Base-by-base conservation (phyloP, 495 filamentous ascomycete species). In the Penicillium pancosmium region DNA sequence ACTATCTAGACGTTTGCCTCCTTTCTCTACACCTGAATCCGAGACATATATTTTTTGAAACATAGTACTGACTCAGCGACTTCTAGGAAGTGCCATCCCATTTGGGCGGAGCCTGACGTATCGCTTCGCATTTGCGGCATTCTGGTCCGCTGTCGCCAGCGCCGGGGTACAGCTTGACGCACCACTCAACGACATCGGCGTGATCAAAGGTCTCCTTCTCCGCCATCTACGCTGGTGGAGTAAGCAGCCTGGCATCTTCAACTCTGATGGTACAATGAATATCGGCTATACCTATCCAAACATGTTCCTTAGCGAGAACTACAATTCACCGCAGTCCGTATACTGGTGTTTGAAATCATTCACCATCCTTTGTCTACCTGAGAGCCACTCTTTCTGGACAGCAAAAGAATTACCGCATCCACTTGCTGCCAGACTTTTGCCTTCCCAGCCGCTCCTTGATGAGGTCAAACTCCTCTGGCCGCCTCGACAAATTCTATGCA, bases 281-380 rank as follows among this genome's bases (percentile, higher is more conserved):
- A 86, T 93, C 46, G 89, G 90, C 56, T 93, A 91, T 64, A 84
- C 82, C 0, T 93, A 91, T 64, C 85, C 87, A 7, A 92, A 91
- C 69, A 89, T 88, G 83, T 91, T 50, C 50, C n/a, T 38, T 15
- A 38, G 36, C 11, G 36, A 38, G 36, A 38, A 38, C 36, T 38
- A 38, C 12, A 38, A 38, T 5, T 38, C 36, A 38, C 36, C 36
- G 11, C 36, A 38, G 36, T 38, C 36, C 36, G 36, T 38, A 38
- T 59, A 53, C 18, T 59, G 56, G 56, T 52, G 49, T 13, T 48
- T 50, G 48, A 50, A 50, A 50, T 25, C 25, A 25, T 50, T 50
- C 48, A 31, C 25, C 13, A 12, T 31, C 13, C 48, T 50, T 25
- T 50, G 48, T 50, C 48, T 50, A 50, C 48, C 48, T 25, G 19